Conservation (phyloP, 257 asterid genomes). For the Fraxinus anomala region DNA sequence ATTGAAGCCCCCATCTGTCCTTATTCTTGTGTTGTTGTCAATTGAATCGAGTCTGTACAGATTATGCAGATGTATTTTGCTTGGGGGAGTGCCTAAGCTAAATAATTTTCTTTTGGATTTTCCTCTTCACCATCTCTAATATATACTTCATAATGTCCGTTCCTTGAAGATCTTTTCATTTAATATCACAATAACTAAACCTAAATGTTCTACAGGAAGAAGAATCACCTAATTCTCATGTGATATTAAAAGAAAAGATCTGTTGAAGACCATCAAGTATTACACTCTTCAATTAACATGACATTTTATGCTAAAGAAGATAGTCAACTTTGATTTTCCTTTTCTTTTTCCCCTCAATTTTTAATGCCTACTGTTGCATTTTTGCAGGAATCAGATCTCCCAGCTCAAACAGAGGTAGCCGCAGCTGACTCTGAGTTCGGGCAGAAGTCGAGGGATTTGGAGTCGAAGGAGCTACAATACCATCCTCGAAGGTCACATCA, state of each 20-base stretch:
- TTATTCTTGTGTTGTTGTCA: no score
- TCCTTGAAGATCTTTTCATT: neutral
- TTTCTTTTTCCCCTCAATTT: neutral
- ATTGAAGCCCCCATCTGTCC: no score
- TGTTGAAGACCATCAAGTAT: no score
- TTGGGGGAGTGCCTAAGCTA: no score
- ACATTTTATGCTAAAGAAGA: neutral
- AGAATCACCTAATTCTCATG: slow-evolving; percentile 43
- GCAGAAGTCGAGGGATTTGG: slow-evolving; percentile 41
- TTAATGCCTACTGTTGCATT: slow-evolving; percentile 13
- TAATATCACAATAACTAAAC: neutral
- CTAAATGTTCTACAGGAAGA: slow-evolving; percentile 49
- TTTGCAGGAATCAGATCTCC: slow-evolving; percentile 51
- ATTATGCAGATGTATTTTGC: no score
- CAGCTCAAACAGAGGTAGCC: slow-evolving; percentile 40
- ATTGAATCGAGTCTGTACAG: no score
- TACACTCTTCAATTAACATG: neutral
- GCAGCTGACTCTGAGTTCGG: slow-evolving; percentile 37
- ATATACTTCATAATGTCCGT: neutral
- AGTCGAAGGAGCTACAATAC: slow-evolving; percentile 46
- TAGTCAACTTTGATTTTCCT: neutral
- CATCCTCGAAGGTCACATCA: slow-evolving; percentile 45
- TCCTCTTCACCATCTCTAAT: neutral
- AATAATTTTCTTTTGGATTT: neutral
- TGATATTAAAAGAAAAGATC: no score